Base-by-base conservation (phyloP, 805 yeast genomes). In the Komagataella phaffii region DNA sequence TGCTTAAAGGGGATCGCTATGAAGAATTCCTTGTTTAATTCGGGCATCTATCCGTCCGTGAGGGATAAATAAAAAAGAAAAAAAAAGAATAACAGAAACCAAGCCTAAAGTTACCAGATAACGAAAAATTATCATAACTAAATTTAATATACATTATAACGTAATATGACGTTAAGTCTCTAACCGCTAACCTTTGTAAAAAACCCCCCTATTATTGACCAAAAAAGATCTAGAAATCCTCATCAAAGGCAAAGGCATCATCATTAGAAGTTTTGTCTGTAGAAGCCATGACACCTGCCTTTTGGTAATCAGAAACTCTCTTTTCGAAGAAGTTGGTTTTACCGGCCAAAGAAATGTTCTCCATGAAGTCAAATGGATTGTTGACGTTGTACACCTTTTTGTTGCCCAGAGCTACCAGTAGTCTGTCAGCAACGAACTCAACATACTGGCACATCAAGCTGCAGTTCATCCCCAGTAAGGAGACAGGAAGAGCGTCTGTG, bases 351-450 rank as follows among this genome's bases (percentile, higher is more conserved):
- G 98, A 91, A 64, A 91, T 91, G 76, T 93, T 91, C 76, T 91
- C 99, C 99, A 91, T 91, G 67, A 91, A 91, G 71, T 91, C 99
- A 68, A 91, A 91, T 69, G 99, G 99, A 69, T 91, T 91, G 57
- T 87, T 75, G 54, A 77, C 91, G 62, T 88, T 87, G 81, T 80
- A 91, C 58, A 77, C 77, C 75, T 90, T 90, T 72, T 84, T 75
- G 77, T 88, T 88, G 59, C 99, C 99, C 58, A 91, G 78, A 4
- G 98, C 81, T 52, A 90, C 81, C 56, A 91, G 78, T 64, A 91
- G 77, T 75, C 99, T 85, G 73, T 91, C 99, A 61, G 99, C 99
- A 59, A 84, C 90, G 66, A 91, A 91, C 74, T 93, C 96, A 63
- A 91, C 96, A 74, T 91, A 91, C 75, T 93, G 98, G 71, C 93